Base-by-base conservation (phyloP, 176 grass and related monocot species). In the Dactylis glomerata region DNA sequence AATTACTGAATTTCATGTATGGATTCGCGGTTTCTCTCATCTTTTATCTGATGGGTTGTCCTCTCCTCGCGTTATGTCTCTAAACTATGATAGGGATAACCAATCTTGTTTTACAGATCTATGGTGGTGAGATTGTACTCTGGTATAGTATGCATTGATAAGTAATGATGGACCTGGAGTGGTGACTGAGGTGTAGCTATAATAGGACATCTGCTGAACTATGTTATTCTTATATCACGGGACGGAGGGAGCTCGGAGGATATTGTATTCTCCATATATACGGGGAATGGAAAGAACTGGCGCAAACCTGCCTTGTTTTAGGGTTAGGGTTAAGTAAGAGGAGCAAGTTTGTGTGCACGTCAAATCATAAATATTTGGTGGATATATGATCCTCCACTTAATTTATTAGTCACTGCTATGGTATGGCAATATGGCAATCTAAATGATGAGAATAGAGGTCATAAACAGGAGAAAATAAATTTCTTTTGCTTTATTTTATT, bases 321-420 rank as follows among this genome's bases (percentile, higher is more conserved):
- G 12, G 44, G 5, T 41, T 81, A 70, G 19, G 64, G 49, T 70
- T 77, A 19, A 75, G 30, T 22, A 49, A 47, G 46, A 68, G 27
- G 33, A 19, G 16, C 16, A 47, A 75, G 17, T 84, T 46, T 23
- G 6, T 2, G 1, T 58, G n/a, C 62, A 44, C 3, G 1, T 28
- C 16, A 62, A 63, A 37, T 68, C 16, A 26, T 54, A 66, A 76
- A 50, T 45, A 34, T 54, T 49, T 81, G 77, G 49, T 19, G 13
- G 68, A 70, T 26, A 83, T 23, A 40, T 70, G 62, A 31, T n/a
- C 68, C n/a, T 83, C 5, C 7, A 20, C 68, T 68, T 22, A 19
- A 58, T 85, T 81, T 44, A 69, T 46, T 9, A n/a, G 67, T 75
- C 9, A 8, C 55, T 13, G 40, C 10, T 88, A 76, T 59, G 70